Conservation (phyloP, 495 filamentous ascomycete genomes). For the Hyaloscypha hepaticicola region DNA sequence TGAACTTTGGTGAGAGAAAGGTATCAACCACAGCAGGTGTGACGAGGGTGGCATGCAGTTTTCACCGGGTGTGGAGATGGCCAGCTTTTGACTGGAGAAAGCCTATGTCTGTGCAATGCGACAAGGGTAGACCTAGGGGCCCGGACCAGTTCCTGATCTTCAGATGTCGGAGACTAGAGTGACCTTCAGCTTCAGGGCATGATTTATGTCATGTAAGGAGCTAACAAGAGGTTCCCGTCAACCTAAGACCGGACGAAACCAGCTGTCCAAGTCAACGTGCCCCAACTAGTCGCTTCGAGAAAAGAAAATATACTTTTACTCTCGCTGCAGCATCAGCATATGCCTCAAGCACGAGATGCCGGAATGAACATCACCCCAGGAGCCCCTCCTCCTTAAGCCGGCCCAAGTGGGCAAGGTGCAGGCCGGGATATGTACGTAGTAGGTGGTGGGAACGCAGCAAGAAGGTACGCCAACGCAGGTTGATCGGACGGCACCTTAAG, state of each 20-base stretch:
- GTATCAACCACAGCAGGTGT: neutral
- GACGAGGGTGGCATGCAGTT: slow-evolving; percentile 2
- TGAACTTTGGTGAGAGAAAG: neutral
- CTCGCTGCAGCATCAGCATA: neutral
- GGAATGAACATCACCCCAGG: neutral
- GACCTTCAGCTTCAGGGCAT: neutral
- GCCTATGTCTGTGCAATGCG: slow-evolving; percentile 2
- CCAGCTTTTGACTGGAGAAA: slow-evolving; percentile 3
- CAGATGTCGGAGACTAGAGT: neutral
- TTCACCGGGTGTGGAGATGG: slow-evolving; percentile 1
- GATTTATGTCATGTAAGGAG: neutral
- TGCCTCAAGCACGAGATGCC: neutral
- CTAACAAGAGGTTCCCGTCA: neutral
- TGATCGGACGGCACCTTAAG: neutral
- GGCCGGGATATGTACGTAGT: neutral
- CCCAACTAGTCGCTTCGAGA: neutral
- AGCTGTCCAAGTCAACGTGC: slow-evolving; percentile 6
- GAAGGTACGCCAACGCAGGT: neutral
- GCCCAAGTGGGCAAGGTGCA: neutral
- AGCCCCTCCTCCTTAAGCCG: neutral
- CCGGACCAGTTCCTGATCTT: neutral
- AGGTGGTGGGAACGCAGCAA: neutral
- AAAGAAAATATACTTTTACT: neutral
- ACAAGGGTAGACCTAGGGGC: neutral
- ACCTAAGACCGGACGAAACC: slow-evolving; percentile 13